Conservation (phyloP, 495 filamentous ascomycete genomes). For the Staphylotrichum longicolle region DNA sequence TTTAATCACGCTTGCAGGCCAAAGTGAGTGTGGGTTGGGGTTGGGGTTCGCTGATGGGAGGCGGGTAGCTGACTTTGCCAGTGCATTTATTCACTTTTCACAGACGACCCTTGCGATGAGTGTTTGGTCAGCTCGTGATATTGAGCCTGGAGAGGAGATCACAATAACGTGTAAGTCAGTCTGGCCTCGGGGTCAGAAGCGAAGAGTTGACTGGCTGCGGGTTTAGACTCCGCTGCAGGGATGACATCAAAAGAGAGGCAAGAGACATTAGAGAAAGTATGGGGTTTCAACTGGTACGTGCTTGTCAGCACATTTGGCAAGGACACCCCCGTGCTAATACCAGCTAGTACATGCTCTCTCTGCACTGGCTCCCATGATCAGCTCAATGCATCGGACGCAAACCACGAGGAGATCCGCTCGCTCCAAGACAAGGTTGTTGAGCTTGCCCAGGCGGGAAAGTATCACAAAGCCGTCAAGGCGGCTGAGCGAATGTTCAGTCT, state of each 20-base stretch:
- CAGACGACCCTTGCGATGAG: constrained; percentile 34
- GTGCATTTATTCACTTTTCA: constrained; percentile 38
- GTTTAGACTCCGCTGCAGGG: constrained; percentile 32
- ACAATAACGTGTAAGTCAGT: constrained; percentile 42
- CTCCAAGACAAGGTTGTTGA: constrained; percentile 30
- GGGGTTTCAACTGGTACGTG: constrained; percentile 34
- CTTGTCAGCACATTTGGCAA: too few relatives aligned
- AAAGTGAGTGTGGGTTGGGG: constrained; percentile 28
- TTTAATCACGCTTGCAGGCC: constrained; percentile 40
- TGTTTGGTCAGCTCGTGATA: constrained; percentile 36
- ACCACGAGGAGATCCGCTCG: constrained; percentile 23
- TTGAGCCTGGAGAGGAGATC: constrained; percentile 40
- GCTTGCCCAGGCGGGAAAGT: constrained; percentile 30
- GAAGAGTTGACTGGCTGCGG: neutral
- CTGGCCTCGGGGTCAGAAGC: neutral
- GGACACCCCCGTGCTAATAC: neutral
- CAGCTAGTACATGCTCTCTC: constrained; percentile 30
- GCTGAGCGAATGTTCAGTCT: constrained; percentile 28
- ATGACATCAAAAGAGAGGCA: constrained; percentile 31
- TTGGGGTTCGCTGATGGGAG: neutral
- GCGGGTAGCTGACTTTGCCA: constrained; percentile 18
- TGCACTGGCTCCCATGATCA: constrained; percentile 25
- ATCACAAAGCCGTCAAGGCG: constrained; percentile 25
- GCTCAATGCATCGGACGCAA: constrained; percentile 27
- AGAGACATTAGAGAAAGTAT: constrained; percentile 29